Conservation (phyloP, 495 filamentous ascomycete species). For the Penicillium cataractarum region DNA sequence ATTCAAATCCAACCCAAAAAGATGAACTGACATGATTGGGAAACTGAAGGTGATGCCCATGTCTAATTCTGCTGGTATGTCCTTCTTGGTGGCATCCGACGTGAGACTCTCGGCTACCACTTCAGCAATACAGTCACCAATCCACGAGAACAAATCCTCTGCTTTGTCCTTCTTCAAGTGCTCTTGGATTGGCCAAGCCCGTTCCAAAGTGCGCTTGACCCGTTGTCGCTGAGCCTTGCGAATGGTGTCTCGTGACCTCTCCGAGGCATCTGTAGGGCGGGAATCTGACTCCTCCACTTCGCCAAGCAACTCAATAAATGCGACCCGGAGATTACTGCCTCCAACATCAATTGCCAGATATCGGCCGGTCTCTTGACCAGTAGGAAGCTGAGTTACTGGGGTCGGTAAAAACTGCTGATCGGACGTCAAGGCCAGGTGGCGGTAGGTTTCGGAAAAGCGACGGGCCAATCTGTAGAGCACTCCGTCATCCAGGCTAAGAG, state of each 20-base stretch:
- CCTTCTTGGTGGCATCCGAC: constrained; percentile 45
- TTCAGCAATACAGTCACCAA: constrained; percentile 73
- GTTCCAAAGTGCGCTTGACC: constrained; percentile 65
- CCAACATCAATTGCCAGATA: constrained; percentile 82
- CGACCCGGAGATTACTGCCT: constrained; percentile 79
- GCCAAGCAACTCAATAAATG: constrained; percentile 72
- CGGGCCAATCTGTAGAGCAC: constrained; percentile 62
- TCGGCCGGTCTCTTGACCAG: constrained; percentile 64
- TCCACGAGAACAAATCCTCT: constrained; percentile 77
- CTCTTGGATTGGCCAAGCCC: constrained; percentile 77
- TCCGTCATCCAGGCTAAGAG: constrained; percentile 44
- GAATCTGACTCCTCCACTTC: constrained; percentile 42
- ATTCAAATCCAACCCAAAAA: not conserved
- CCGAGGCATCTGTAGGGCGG: constrained; percentile 37
- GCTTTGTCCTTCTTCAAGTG: constrained; percentile 77
- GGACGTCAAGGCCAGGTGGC: constrained; percentile 64
- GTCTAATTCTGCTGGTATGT: constrained; percentile 60
- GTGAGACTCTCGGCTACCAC: constrained; percentile 62
- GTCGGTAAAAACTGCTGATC: constrained; percentile 77
- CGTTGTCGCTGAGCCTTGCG: constrained; percentile 52
- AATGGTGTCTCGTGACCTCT: constrained; percentile 45
- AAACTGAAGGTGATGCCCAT: constrained; percentile 89
- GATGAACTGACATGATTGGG: constrained; percentile 68
- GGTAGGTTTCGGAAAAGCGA: constrained; percentile 63
- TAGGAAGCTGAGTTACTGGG: constrained; percentile 73